Conservation (phyloP, 495 filamentous ascomycete genomes). For the Daldinia bambusicola region DNA sequence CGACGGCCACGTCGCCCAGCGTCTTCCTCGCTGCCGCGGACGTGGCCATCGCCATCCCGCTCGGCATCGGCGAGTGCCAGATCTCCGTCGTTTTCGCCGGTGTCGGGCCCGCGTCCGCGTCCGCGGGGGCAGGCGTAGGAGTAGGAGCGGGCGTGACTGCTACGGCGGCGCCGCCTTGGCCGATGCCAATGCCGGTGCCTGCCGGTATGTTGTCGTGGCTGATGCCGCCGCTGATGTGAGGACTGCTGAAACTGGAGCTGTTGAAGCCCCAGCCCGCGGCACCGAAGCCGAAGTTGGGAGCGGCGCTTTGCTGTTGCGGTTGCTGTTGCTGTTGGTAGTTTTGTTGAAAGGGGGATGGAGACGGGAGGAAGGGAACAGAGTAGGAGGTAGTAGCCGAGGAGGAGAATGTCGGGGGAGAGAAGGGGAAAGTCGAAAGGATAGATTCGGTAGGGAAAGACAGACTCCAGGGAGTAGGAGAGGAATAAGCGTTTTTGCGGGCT, state of each 20-base stretch:
- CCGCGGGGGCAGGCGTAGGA: not conserved
- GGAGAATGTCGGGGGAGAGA: constrained; percentile 7
- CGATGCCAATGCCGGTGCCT: constrained; percentile 8
- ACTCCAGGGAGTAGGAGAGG: constrained; percentile 12
- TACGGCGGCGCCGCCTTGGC: not conserved
- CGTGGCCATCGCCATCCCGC: constrained; percentile 4
- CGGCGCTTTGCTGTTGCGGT: not conserved
- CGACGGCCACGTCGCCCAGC: not conserved
- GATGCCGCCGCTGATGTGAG: not conserved
- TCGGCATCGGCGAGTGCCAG: constrained; percentile 5
- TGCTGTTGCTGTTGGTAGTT: not conserved
- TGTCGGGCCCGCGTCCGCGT: constrained; percentile 6
- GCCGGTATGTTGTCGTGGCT: not conserved
- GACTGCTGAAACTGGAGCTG: not conserved
- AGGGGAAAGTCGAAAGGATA: constrained; percentile 8
- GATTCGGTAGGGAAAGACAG: not conserved
- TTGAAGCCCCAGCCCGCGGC: constrained; percentile 27
- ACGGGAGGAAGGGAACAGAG: not conserved
- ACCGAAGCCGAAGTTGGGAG: not conserved
- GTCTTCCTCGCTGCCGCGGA: constrained; percentile 17
- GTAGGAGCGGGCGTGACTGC: not conserved
- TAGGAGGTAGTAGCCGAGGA: not conserved
- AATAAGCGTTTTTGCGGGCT: not conserved
- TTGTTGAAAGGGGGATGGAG: too few species aligned
- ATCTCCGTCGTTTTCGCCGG: not conserved